A percentile compares a stretch with the other conserved stretches of the same genome.
Conservation (phyloP, 179 eudicot genomes). For the Vitellaria paradoxa region DNA sequence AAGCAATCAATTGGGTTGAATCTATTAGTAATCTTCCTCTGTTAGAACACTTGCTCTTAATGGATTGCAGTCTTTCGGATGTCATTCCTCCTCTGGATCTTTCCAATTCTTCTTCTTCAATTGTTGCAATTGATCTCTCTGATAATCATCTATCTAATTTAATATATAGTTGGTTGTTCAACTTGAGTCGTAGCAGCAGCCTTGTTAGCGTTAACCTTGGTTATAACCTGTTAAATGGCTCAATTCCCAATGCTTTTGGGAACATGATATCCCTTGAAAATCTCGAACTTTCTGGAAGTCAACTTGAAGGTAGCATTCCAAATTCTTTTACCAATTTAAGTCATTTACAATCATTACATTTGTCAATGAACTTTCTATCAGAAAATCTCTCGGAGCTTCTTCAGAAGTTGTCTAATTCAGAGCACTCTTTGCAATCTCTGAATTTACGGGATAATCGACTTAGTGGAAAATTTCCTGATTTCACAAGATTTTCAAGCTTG, state of each 20-base stretch:
- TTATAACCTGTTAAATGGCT: slow-evolving; percentile 9
- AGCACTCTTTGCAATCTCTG: background rate
- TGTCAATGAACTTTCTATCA: background rate
- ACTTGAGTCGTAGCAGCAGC: background rate
- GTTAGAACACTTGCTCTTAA: too few species aligned
- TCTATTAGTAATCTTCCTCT: too few species aligned
- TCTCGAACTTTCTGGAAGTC: background rate
- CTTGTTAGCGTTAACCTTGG: too few species aligned
- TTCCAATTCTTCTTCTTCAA: too few species aligned
- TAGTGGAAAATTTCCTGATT: background rate
- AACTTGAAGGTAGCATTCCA: background rate
- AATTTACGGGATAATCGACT: background rate
- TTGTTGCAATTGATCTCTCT: slow-evolving; percentile 2
- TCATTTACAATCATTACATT: background rate
- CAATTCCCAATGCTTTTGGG: slow-evolving; percentile 15
- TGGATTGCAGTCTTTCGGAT: too few species aligned
- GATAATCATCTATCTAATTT: background rate
- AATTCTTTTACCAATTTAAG: background rate
- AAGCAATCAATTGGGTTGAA: too few species aligned
- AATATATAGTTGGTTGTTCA: background rate
- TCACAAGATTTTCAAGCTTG: slow-evolving; percentile 5
- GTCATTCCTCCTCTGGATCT: background rate
- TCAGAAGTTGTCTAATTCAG: background rate
- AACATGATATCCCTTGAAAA: background rate
- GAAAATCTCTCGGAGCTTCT: background rate